Evolutionary conservation across 345 rosid species (phyloP).

Genomic region (Capsella bursapastoris): DNA sequence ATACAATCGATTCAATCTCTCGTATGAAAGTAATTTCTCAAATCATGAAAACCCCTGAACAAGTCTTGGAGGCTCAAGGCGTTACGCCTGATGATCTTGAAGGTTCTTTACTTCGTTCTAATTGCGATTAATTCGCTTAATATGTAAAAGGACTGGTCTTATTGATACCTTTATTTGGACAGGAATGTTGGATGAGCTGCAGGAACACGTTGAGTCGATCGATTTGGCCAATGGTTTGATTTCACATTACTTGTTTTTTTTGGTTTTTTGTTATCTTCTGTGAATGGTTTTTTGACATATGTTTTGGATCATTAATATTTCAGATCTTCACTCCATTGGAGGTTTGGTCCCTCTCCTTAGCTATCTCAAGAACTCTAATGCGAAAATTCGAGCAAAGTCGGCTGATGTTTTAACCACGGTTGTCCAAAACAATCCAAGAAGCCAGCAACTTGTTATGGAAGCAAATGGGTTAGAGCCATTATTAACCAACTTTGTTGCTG

Average conservation of each 20-base stretch:
- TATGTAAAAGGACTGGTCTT: neutral
- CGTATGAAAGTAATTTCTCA: slow-evolving; percentile 88
- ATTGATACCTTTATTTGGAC: slow-evolving; percentile 22
- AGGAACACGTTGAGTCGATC: slow-evolving; percentile 42
- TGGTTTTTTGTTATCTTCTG: neutral
- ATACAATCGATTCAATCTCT: slow-evolving; percentile 66
- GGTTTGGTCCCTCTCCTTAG: slow-evolving; percentile 86
- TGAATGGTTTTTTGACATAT: neutral
- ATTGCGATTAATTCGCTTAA: neutral
- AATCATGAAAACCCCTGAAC: slow-evolving; percentile 78
- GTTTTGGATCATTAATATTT: slow-evolving; percentile 21
- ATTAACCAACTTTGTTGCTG: slow-evolving; percentile 64
- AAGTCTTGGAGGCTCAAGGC: slow-evolving; percentile 74
- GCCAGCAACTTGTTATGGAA: slow-evolving; percentile 94
- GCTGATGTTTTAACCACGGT: slow-evolving; percentile 83
- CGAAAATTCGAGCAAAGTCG: slow-evolving; percentile 85
- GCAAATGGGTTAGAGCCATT: slow-evolving; percentile 91
- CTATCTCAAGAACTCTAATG: slow-evolving; percentile 73
- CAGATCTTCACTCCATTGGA: slow-evolving; percentile 93
- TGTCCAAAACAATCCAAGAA: slow-evolving; percentile 88
- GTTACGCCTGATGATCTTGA: slow-evolving; percentile 72
- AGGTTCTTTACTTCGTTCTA: slow-evolving; percentile 49
- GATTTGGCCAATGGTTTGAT: slow-evolving; percentile 45
- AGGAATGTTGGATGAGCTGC: slow-evolving; percentile 47
- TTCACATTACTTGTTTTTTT: slow-evolving; percentile 1